phyloP scores from a whole-genome alignment of 2,329 filamentous ascomycete species.

The Colletotrichum cordylinicola region DNA sequence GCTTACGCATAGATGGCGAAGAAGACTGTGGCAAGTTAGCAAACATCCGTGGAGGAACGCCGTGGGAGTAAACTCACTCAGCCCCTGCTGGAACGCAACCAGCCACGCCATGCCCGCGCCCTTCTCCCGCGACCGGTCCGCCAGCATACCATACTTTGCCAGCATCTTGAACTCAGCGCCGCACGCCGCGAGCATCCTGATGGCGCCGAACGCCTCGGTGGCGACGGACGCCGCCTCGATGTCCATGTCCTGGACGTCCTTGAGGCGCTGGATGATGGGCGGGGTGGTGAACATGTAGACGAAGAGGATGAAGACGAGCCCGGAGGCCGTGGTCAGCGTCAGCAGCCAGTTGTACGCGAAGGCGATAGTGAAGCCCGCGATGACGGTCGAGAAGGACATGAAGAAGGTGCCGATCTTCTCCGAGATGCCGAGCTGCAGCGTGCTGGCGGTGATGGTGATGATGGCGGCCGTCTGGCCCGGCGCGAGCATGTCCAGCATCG shows the following conservation, averaged over 20 bases:
- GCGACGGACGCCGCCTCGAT: constrained; percentile 41
- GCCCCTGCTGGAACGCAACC: constrained; percentile 28
- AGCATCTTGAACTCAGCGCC: constrained; percentile 42
- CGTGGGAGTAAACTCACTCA: constrained; percentile 23
- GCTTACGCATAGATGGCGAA: constrained; percentile 25
- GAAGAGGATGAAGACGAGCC: constrained; percentile 46
- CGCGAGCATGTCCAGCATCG: constrained; percentile 53
- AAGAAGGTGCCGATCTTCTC: constrained; percentile 53
- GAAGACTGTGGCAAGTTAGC: constrained; percentile 19
- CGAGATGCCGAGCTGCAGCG: constrained; percentile 59
- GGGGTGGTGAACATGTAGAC: constrained; percentile 37
- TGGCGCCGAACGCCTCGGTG: constrained; percentile 44
- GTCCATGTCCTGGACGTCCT: constrained; percentile 40
- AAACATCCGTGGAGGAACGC: neutral
- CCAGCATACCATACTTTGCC: constrained; percentile 38
- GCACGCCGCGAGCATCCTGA: constrained; percentile 48
- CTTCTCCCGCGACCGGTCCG: constrained; percentile 38
- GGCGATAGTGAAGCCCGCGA: constrained; percentile 54
- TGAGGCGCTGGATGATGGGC: constrained; percentile 34
- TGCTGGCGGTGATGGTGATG: constrained; percentile 58
- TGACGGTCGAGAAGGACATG: constrained; percentile 43
- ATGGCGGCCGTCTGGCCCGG: constrained; percentile 55
- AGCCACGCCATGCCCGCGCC: constrained; percentile 30
- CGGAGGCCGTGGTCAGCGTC: constrained; percentile 53
- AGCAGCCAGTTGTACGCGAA: constrained; percentile 58